Percentiles rank a stretch among this genome's conserved stretches.
Conservation (phyloP, 345 rosid species). For the Syzygium aromaticum region DNA sequence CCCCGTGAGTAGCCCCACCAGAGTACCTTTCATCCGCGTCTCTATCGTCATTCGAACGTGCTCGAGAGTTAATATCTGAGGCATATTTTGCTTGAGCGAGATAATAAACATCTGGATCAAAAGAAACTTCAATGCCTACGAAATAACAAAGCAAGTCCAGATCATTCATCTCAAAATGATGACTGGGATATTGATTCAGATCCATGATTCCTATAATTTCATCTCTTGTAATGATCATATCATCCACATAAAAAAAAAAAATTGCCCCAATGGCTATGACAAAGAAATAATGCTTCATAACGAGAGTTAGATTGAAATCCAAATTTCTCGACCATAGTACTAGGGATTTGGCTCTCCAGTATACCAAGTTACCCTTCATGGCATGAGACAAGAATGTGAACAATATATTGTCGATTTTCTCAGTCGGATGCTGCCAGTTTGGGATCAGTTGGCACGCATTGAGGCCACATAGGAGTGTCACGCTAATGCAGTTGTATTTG, state of each 20-base stretch:
- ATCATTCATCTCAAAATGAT: not conserved
- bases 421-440: no score
- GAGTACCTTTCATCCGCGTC: not conserved
- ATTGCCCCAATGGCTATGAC: not conserved
- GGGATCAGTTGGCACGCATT: not conserved
- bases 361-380: no score
- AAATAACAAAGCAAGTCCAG: not conserved
- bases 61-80: not conserved
- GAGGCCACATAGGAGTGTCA: not conserved
- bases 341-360: not conserved
- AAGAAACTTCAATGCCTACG: not conserved
- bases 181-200: not conserved
- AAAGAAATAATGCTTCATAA: not conserved
- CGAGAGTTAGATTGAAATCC: not conserved
- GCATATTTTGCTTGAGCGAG: not conserved
- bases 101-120: not conserved
- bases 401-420: no score
- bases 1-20: not conserved
- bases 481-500: not conserved
- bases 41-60: not conserved
- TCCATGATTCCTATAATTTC: not conserved
- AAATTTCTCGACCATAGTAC: not conserved
- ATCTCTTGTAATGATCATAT: not conserved
- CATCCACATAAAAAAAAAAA: not conserved
- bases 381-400: not conserved